phyloP scores from a whole-genome alignment of 768 basidiomycete species.

The Sistotremastrum suecicum region DNA sequence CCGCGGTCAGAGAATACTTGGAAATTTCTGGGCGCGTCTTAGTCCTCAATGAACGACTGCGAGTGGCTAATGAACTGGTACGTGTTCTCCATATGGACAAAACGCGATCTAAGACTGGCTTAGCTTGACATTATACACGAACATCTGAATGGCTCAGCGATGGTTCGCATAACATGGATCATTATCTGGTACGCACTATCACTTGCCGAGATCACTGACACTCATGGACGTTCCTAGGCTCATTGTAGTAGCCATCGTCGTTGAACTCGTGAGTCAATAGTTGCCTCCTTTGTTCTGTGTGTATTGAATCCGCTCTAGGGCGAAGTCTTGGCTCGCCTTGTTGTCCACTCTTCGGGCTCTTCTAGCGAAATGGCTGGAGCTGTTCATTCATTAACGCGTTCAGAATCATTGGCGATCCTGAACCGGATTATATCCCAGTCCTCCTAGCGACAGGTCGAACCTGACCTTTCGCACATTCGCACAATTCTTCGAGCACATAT shows the following conservation, averaged over 20 bases:
- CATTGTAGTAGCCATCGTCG: constrained; percentile 80
- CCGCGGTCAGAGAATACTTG: constrained; percentile 89
- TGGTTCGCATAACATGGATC: constrained; percentile 82
- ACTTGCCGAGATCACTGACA: constrained; percentile 8
- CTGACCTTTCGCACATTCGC: too few relatives aligned
- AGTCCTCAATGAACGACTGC: constrained; percentile 77
- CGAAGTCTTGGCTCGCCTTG: constrained; percentile 65
- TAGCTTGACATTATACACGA: constrained; percentile 89
- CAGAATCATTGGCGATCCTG: too few relatives aligned
- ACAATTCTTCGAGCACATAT: too few relatives aligned
- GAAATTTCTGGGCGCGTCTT: constrained; percentile 76
- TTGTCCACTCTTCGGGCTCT: constrained; percentile 42
- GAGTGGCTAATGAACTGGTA: constrained; percentile 80
- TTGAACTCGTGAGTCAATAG: constrained; percentile 50
- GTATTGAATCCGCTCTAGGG: constrained; percentile 29
- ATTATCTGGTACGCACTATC: constrained; percentile 40
- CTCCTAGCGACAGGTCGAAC: too few relatives aligned
- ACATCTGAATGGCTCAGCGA: constrained; percentile 78
- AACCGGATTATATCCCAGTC: too few relatives aligned
- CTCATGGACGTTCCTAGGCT: constrained; percentile 39
- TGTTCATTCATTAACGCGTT: too few relatives aligned
- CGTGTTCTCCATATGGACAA: constrained; percentile 17
- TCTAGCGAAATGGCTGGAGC: constrained; percentile 9
- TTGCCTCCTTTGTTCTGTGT: neutral
- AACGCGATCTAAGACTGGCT: constrained; percentile 1